phyloP scores from a whole-genome alignment of 805 yeast species.

The Candida xiaguanensis region DNA sequence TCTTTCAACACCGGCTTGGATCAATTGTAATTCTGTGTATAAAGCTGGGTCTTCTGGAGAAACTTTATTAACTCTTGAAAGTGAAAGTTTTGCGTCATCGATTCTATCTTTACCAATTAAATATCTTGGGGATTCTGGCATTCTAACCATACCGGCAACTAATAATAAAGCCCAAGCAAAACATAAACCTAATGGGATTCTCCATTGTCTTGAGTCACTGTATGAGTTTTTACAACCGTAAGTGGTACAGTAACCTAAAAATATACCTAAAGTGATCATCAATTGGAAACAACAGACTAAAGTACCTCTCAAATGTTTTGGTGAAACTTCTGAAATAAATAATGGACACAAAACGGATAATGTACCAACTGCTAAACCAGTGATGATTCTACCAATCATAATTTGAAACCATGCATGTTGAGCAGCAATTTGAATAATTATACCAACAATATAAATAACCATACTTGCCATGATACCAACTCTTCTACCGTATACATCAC shows the following conservation, averaged over 20 bases:
- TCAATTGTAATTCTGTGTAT: conserved; percentile 47
- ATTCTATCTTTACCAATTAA: conserved; percentile 46
- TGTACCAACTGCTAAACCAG: conserved; percentile 77
- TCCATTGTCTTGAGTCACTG: conserved; percentile 56
- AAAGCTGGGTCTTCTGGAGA: conserved; percentile 51
- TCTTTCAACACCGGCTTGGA: conserved; percentile 57
- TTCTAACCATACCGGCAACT: conserved; percentile 48
- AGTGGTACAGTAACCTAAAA: conserved; percentile 63
- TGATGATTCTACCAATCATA: conserved; percentile 58
- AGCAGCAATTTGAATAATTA: conserved; percentile 57
- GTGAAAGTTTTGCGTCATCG: conserved; percentile 51
- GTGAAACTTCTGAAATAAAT: conserved; percentile 67
- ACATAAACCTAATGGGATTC: conserved; percentile 58
- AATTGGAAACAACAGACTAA: conserved; percentile 67
- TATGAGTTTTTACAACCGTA: conserved; percentile 54
- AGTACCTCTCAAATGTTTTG: conserved; percentile 68
- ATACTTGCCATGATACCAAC: conserved; percentile 49
- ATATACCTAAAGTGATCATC: conserved; percentile 67
- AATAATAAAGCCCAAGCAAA: conserved; percentile 50
- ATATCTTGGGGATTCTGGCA: conserved; percentile 71
- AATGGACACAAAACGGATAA: conserved; percentile 66
- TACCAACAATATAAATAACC: conserved; percentile 57
- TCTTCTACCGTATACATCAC: conserved; percentile 61
- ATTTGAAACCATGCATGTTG: conserved; percentile 56
- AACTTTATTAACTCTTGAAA: conserved; percentile 57